Base-by-base conservation (phyloP, 306 rosid species). In the Pyrus communis region DNA sequence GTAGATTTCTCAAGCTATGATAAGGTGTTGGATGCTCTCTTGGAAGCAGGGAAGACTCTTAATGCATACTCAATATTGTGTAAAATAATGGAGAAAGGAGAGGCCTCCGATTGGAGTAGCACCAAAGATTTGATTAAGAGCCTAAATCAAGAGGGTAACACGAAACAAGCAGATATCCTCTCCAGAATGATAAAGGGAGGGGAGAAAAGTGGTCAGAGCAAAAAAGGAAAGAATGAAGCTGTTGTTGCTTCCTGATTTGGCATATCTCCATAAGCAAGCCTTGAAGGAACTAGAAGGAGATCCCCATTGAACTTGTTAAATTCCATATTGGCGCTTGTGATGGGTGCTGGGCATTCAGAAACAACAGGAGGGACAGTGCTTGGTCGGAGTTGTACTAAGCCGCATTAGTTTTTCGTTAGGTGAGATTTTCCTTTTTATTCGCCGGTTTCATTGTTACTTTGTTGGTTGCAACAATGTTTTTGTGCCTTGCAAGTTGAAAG, bases 81-180 rank as follows among this genome's bases (percentile, higher is more conserved):
- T 78, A 95, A 92, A 85, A 84, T 95, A 74, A 71, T 89, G 87
- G 97, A 83, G 81, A 95, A 90, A 85, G 88, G 98, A 83, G 91
- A 88, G 69, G 82, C 72, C 45, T 75, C 85, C 0, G 89, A 88
- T 70, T 95, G 96, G 96, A 83, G 87, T 67, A 85, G 93, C 85
- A 77, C 79, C 62, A 87, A 81, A 30, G 90, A 89, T 82, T 86
- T 92, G 77, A 89, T 95, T 74, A 88, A 69, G 78, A 88, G 89
- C 86, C 96, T 95, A 60, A 92, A 87, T 76, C 76, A 79, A 78
- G 96, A 92, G 75, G 98, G 98, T 59, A 90, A 94, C 89, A 90
- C 98, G 73, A 94, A 92, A 85, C 98, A 92, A 87, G 97, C 97
- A 5, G 98, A 92, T 79, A 55, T 92, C 70, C 89, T 94, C 71